A percentile compares a stretch with the other conserved stretches of the same genome.
These are phyloP conservation scores for Neopestalotiopsis sp. DNA, from an alignment of 2,329 filamentous ascomycete species.

Conservation along the genomic window DNA sequence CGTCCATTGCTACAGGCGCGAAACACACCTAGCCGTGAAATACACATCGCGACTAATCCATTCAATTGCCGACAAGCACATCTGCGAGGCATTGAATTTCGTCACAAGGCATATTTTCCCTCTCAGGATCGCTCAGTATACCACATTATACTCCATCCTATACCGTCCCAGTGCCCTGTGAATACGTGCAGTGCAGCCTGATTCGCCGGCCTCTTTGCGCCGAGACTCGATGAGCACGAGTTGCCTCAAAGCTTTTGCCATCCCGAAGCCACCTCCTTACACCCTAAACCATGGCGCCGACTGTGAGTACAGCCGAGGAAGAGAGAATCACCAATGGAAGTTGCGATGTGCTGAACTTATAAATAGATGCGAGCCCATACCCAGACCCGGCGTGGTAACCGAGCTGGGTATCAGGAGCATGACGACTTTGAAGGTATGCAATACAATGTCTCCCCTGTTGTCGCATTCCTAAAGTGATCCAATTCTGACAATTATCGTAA, in stretches of 20 bases:
- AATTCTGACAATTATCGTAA: constrained; percentile 35
- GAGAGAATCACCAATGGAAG: neutral
- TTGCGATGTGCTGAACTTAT: neutral
- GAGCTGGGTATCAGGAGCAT: constrained; percentile 62
- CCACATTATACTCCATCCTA: neutral
- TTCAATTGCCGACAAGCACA: neutral
- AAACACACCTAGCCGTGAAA: neutral
- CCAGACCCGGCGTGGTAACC: constrained; percentile 62
- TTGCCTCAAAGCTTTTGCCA: neutral
- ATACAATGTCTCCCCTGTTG: neutral
- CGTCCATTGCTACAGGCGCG: neutral
- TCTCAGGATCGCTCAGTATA: neutral
- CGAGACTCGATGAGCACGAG: constrained; percentile 3
- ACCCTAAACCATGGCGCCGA: constrained; percentile 11
- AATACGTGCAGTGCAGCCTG: neutral
- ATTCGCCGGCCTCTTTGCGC: neutral
- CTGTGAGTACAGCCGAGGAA: constrained; percentile 2
- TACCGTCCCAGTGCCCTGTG: neutral
- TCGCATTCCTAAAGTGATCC: neutral
- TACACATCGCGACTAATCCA: neutral
- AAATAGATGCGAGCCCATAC: constrained; percentile 36
- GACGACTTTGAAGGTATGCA: constrained; percentile 64
- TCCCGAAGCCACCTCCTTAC: neutral
- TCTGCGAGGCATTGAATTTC: neutral
- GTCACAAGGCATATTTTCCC: neutral